phyloP scores from a whole-genome alignment of 2,329 filamentous ascomycete genomes.

The Epicoccum nigrum region DNA sequence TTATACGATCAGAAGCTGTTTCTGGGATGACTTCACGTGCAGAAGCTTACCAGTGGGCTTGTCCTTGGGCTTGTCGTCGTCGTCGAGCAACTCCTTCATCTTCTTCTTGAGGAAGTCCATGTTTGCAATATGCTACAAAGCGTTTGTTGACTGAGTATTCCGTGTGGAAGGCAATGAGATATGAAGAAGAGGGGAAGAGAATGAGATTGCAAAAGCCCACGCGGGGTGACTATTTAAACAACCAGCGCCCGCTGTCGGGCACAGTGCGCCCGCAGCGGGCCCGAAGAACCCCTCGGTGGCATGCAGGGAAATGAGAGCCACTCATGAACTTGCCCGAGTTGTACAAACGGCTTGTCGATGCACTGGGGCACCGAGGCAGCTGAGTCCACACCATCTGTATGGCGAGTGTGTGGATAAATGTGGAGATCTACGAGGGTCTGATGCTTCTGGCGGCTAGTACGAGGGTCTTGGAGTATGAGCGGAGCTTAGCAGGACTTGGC shows the following conservation, averaged over 20 bases:
- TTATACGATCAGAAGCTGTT: not conserved
- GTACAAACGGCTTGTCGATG: slow-evolving; percentile 12
- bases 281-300: slow-evolving; percentile 5
- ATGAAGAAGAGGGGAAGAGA: slow-evolving; percentile 1
- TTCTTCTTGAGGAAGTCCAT: slow-evolving; percentile 58
- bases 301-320: slow-evolving; percentile 10
- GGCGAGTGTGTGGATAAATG: slow-evolving; percentile 31
- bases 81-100: slow-evolving; percentile 53
- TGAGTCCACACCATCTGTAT: slow-evolving; percentile 11
- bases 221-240: slow-evolving; percentile 18
- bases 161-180: not conserved
- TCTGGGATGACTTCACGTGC: not conserved
- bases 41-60: slow-evolving; percentile 24
- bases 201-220: slow-evolving; percentile 4
- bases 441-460: slow-evolving; percentile 32
- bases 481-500: slow-evolving; percentile 34
- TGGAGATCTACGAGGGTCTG: slow-evolving; percentile 29
- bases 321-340: slow-evolving; percentile 9
- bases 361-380: slow-evolving; percentile 8
- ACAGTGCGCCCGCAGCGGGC: slow-evolving; percentile 6
- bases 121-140: not conserved
- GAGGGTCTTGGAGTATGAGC: slow-evolving; percentile 23
- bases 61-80: slow-evolving; percentile 45
- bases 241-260: slow-evolving; percentile 11
- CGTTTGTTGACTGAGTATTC: not conserved